Evolutionary conservation across 768 basidiomycete species (phyloP).

Genomic region (Lentinula boryana): DNA sequence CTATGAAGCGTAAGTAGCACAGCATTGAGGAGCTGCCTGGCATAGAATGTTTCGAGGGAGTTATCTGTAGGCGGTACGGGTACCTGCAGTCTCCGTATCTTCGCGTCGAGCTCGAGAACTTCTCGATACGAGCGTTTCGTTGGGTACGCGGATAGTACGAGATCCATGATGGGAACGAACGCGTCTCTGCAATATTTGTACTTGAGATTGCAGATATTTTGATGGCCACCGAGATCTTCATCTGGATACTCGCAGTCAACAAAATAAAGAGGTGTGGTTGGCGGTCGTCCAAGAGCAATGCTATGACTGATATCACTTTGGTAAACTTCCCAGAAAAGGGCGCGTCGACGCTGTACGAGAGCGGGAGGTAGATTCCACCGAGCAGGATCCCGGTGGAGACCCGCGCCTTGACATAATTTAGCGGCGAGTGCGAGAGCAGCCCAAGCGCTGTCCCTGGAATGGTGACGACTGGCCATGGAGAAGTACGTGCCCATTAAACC

Average conservation of each 20-base stretch:
- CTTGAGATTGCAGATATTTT: neutral
- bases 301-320: constrained; percentile 3
- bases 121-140: neutral
- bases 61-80: neutral
- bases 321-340: constrained; percentile 4
- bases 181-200: constrained; percentile 1
- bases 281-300: constrained; percentile 2
- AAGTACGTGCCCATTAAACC: constrained; percentile 56
- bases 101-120: neutral
- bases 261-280: constrained; percentile 1
- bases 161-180: constrained; percentile 2
- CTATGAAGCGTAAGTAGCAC: neutral
- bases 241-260: constrained; percentile 5
- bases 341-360: constrained; percentile 2
- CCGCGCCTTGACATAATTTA: constrained; percentile 51
- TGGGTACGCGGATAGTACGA: neutral
- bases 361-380: constrained; percentile 1
- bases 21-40: neutral
- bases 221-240: neutral
- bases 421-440: constrained; percentile 47
- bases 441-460: constrained; percentile 44
- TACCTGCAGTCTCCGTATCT: neutral
- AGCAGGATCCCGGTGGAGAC: constrained; percentile 11
- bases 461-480: constrained; percentile 33
- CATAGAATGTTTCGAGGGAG: neutral